Evolutionary conservation across 805 yeast species (phyloP), one percentile per base, ranked within the genome.

Genomic region (Kodamaea leandrae): DNA sequence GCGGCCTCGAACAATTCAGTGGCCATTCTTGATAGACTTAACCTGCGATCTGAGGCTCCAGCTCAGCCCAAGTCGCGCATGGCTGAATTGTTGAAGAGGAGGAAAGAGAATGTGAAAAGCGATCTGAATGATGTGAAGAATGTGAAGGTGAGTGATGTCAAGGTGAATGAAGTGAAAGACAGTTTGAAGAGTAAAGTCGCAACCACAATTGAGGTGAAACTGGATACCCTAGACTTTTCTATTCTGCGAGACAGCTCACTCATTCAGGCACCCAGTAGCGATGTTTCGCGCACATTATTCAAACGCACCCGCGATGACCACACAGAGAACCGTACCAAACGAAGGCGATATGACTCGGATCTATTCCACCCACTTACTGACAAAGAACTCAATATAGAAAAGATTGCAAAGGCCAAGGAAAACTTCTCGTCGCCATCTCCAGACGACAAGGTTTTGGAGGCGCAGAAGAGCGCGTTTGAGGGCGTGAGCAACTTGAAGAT

Each of bases 341-440:
- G 59, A 46, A 53, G 58, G 40, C 52, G 51, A 45, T 45, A 48
- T 17, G 47, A 48, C 34, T 25, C 35, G 9, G 49, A 50, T 7
- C 39, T 65, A 7, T 61, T 43, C 32, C 49, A 53, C 40, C 63
- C 68, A 29, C 53, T 67, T 67, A 69, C 75, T 69, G 68, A 69
- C 75, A 45, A 54, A 30, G 63, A 60, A 43, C 50, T 59, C 39
- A 48, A 58, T 57, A 42, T 49, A 63, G 71, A 58, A 43, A 55
- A 52, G 41, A 43, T 57, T 6, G 59, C 57, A 48, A 71, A 67
- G 58, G 73, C 76, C 2, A 67, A 71, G 36, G 53, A 69, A 33
- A 83, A 79, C 49, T 87, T 87, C 50, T 58, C 62, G 9, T 68
- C 72, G 46, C 89, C 89, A 12, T 84, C 95, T 50, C 96, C 96